Evolutionary conservation across 2,329 filamentous ascomycete genomes (phyloP).

Genomic region (Apiospora aurea): DNA sequence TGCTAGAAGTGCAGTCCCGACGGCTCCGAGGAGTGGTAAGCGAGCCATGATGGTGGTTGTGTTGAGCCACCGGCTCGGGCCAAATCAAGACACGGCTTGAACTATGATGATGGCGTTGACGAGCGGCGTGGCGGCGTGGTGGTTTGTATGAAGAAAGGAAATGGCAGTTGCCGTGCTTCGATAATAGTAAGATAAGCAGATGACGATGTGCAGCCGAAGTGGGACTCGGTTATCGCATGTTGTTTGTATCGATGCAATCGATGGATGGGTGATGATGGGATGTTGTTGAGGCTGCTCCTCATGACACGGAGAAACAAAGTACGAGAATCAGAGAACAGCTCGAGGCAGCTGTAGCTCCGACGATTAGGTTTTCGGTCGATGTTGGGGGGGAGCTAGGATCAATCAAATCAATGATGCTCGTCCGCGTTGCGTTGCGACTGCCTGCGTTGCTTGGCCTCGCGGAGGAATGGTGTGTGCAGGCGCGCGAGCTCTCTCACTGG

Average conservation of each 20-base stretch:
- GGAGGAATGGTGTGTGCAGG: not conserved
- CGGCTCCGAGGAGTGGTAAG: conserved; percentile 4
- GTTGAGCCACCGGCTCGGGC: conserved; percentile 18
- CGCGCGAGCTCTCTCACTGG: not conserved
- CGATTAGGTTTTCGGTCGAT: conserved; percentile 19
- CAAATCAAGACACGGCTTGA: conserved; percentile 8
- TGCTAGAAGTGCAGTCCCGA: conserved; percentile 11
- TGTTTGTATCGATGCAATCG: not conserved
- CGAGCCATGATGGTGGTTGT: conserved; percentile 22
- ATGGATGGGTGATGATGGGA: conserved; percentile 18
- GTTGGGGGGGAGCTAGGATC: conserved; percentile 13
- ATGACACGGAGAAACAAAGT: not conserved
- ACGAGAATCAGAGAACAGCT: not conserved
- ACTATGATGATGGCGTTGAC: conserved; percentile 1
- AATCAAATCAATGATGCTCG: conserved; percentile 8
- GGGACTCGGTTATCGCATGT: conserved; percentile 9
- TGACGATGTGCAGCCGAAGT: conserved; percentile 1
- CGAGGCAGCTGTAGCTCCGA: conserved; percentile 11
- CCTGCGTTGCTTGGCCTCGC: not conserved
- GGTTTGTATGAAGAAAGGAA: not conserved
- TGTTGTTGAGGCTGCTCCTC: not conserved
- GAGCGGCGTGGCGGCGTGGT: not conserved
- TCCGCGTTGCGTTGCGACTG: not conserved
- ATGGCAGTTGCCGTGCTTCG: not conserved
- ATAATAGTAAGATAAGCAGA: conserved; percentile 14